These are phyloP conservation scores for Tolypocladium sp. DNA, from an alignment of 2,329 filamentous ascomycete genomes.

Conservation along the genomic window DNA sequence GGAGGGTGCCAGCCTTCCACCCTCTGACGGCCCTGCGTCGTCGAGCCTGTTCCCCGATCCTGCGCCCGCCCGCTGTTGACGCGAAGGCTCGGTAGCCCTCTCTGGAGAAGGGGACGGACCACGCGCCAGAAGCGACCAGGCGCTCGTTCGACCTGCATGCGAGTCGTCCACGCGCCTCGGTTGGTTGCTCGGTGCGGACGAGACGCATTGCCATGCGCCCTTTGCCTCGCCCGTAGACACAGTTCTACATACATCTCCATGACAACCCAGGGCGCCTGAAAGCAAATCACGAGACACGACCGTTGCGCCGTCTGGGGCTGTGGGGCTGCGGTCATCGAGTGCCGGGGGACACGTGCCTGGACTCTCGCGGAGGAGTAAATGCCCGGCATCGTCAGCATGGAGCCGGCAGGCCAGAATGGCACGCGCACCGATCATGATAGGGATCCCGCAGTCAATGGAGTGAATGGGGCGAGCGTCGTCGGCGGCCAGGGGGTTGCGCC, in stretches of 20 bases:
- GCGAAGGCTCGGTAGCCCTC: background rate
- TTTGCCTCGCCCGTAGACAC: constrained; percentile 7
- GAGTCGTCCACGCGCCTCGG: constrained; percentile 4
- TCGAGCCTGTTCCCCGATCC: background rate
- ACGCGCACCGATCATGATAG: constrained; percentile 47
- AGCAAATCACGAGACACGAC: constrained; percentile 3
- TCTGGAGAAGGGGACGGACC: background rate
- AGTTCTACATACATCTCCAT: constrained; percentile 7
- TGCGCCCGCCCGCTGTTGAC: background rate
- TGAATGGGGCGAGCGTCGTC: constrained; percentile 26
- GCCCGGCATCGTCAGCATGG: constrained; percentile 47
- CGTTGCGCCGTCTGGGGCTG: constrained; percentile 9
- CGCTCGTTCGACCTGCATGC: constrained; percentile 2
- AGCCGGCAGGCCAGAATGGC: constrained; percentile 43
- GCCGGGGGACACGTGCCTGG: constrained; percentile 6
- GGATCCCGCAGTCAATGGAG: constrained; percentile 33
- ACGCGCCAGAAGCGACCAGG: background rate
- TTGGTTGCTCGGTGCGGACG: constrained; percentile 11
- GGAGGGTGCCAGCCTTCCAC: background rate
- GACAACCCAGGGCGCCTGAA: constrained; percentile 8
- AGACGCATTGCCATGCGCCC: constrained; percentile 12
- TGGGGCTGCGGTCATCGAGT: constrained; percentile 2
- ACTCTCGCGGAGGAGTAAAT: constrained; percentile 21
- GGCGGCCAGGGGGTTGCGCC: constrained; percentile 13
- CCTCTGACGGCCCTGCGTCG: background rate